Percentiles rank a stretch among this genome's conserved stretches.
Conservation (phyloP, 306 rosid species). For the Senna siamea region DNA sequence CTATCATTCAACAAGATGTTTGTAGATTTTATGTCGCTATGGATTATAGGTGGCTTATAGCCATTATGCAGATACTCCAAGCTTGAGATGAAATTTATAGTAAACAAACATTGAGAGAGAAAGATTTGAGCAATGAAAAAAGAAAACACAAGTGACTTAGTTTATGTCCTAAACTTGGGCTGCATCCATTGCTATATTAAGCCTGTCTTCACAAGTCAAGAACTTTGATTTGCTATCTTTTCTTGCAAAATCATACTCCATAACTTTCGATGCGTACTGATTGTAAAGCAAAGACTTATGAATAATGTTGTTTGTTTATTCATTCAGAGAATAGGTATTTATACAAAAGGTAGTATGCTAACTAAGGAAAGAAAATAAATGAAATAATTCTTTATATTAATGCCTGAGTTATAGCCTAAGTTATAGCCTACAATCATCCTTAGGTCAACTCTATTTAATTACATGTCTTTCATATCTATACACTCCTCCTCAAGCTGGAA, state of each 20-base stretch:
- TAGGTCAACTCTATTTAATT: no score
- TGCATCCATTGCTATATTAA: conserved; percentile 47
- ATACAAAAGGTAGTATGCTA: no score
- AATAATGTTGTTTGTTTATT: no score
- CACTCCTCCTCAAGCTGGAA: no score
- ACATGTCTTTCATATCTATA: no score
- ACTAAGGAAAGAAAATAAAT: no score
- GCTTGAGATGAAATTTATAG: conserved; percentile 31
- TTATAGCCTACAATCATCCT: no score
- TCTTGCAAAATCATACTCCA: conserved; percentile 11
- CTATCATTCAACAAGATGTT: conserved; percentile 52
- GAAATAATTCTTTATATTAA: no score
- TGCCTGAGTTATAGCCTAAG: no score
- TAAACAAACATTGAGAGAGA: not conserved
- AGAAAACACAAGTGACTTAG: not conserved
- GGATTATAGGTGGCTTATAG: conserved; percentile 43
- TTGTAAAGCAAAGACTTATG: not conserved
- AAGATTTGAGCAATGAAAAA: not conserved
- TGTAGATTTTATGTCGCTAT: no score
- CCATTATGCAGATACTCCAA: conserved; percentile 51
- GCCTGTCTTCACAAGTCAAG: conserved; percentile 51
- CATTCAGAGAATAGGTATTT: no score
- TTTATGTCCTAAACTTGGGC: conserved; percentile 43
- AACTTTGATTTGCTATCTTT: not conserved
- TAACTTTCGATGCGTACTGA: not conserved